phyloP scores from a whole-genome alignment of 331 rosid species.

The Malus hybrid region DNA sequence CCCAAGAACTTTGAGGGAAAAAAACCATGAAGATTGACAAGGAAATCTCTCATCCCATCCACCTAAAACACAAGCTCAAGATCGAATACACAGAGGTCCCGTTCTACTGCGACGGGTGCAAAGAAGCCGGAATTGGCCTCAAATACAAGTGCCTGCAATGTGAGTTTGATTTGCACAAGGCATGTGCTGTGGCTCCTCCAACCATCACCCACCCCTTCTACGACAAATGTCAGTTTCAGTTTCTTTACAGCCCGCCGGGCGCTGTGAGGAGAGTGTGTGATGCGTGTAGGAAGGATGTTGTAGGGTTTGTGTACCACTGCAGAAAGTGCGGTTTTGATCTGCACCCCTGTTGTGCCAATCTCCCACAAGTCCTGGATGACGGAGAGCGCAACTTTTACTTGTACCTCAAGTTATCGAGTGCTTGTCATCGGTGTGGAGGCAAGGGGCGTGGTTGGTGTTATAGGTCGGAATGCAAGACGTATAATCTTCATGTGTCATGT shows the following conservation, averaged over 20 bases:
- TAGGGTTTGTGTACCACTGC: slow-evolving; percentile 49
- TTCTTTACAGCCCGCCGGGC: slow-evolving; percentile 29
- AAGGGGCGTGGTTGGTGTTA: slow-evolving; percentile 49
- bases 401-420: slow-evolving; percentile 26
- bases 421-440: slow-evolving; percentile 38
- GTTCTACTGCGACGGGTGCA: slow-evolving; percentile 49
- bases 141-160: slow-evolving; percentile 39
- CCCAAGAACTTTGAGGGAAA: background rate
- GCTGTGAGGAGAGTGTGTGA: slow-evolving; percentile 29
- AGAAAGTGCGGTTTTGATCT: slow-evolving; percentile 37
- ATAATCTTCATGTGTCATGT: slow-evolving; percentile 44
- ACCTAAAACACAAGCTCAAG: slow-evolving; percentile 38
- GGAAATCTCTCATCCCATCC: slow-evolving; percentile 39
- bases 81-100: slow-evolving; percentile 44
- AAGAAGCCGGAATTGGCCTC: slow-evolving; percentile 48
- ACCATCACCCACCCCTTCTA: slow-evolving; percentile 31
- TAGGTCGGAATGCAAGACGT: slow-evolving; percentile 35
- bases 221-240: slow-evolving; percentile 30
- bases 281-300: slow-evolving; percentile 34
- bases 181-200: slow-evolving; percentile 32
- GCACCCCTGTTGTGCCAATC: slow-evolving; percentile 52
- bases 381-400: slow-evolving; percentile 32
- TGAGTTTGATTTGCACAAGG: slow-evolving; percentile 37
- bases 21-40: slow-evolving; percentile 32
- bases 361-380: slow-evolving; percentile 41